A percentile compares a stretch with the other conserved stretches of the same genome.
Conservation (phyloP, 1,284 basidiomycete genomes). For the Cutaneotrichosporon cyanovorans region DNA sequence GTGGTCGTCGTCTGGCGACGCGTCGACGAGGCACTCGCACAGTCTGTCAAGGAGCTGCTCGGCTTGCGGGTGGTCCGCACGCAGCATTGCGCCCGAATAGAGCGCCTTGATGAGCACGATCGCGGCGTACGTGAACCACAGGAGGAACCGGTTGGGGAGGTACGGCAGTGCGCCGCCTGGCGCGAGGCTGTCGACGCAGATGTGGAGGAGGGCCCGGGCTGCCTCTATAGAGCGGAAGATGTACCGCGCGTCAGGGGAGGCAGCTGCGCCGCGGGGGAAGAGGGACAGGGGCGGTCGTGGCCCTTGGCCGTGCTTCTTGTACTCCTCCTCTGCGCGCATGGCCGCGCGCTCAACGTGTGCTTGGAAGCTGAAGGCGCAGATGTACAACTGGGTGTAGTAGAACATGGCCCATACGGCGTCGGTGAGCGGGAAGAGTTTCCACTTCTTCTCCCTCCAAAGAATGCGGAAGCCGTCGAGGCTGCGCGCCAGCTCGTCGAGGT, state of each 20-base stretch:
- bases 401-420: conserved; percentile 41
- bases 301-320: conserved; percentile 15
- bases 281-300: conserved; percentile 28
- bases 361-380: conserved; percentile 46
- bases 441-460: conserved; percentile 39
- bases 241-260: conserved; percentile 41
- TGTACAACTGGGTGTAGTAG: conserved; percentile 41
- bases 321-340: conserved; percentile 37
- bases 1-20: conserved; percentile 37
- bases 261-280: conserved; percentile 42
- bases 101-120: conserved; percentile 42
- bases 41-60: conserved; percentile 38
- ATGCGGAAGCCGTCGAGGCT: conserved; percentile 43
- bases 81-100: conserved; percentile 46
- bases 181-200: conserved; percentile 41
- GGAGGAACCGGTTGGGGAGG: conserved; percentile 39
- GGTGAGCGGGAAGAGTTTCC: conserved; percentile 34
- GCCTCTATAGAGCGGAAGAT: conserved; percentile 44
- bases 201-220: conserved; percentile 38
- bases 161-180: conserved; percentile 43
- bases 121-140: conserved; percentile 45
- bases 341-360: conserved; percentile 45
- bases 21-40: conserved; percentile 30
- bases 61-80: conserved; percentile 33
- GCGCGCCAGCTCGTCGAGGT: conserved; percentile 42